These are phyloP conservation scores for Diaporthe batatas DNA, from an alignment of 2,329 filamentous ascomycete species.

Conservation along the genomic window DNA sequence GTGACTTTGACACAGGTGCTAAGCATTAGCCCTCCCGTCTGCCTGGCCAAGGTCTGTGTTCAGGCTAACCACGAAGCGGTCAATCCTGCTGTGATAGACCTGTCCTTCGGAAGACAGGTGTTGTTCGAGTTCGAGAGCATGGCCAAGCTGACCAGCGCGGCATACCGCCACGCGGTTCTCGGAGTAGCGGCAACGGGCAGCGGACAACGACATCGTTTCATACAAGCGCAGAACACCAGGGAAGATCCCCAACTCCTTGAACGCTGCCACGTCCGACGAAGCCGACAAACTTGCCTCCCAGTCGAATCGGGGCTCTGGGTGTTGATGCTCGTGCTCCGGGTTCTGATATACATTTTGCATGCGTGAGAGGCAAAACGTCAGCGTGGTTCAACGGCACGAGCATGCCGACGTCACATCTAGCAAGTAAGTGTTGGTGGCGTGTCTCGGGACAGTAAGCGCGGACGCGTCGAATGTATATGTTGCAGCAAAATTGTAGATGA, in stretches of 20 bases:
- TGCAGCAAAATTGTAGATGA: neutral
- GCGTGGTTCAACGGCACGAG: neutral
- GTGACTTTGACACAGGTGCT: neutral
- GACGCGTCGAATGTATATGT: neutral
- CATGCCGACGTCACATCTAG: neutral
- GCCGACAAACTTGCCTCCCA: neutral
- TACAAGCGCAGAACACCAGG: neutral
- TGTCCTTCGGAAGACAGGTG: neutral
- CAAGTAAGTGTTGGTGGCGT: neutral
- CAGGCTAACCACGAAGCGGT: neutral
- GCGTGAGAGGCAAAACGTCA: neutral
- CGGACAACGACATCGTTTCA: neutral
- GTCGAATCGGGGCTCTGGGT: neutral
- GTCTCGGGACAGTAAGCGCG: neutral
- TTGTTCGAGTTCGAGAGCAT: neutral
- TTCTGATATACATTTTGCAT: neutral
- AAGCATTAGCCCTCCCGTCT: slow-evolving; percentile 6
- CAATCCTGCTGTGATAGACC: neutral
- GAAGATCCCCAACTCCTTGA: neutral
- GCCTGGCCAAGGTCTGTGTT: neutral
- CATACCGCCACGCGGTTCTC: neutral
- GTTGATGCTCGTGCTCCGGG: neutral
- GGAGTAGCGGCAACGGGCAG: slow-evolving; percentile 6
- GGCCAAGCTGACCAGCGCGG: neutral
- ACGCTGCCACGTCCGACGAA: neutral